Percentiles rank a stretch among this genome's conserved stretches.
These are phyloP conservation scores for Fusarium penzigii DNA, from an alignment of 2,329 filamentous ascomycete species.

Conservation along the genomic window DNA sequence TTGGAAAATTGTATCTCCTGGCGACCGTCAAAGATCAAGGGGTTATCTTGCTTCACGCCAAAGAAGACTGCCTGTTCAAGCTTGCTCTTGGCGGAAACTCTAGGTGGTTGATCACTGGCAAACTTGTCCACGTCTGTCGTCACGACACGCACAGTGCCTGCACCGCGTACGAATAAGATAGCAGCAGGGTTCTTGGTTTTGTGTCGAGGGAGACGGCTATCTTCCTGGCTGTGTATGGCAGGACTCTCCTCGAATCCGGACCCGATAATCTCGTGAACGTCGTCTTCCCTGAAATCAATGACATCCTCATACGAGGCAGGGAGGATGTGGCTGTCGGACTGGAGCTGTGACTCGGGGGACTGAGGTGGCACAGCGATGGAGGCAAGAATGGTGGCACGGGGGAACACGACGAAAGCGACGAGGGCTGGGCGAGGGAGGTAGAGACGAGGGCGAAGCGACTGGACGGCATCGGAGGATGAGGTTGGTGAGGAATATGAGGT, in stretches of 20 bases:
- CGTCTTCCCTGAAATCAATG: conserved; percentile 72
- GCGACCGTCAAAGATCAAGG: conserved; percentile 78
- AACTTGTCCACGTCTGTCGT: conserved; percentile 62
- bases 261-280: conserved; percentile 63
- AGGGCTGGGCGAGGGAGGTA: conserved; percentile 78
- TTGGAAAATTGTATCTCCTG: conserved; percentile 66
- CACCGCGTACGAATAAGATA: conserved; percentile 64
- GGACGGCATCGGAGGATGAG: conserved; percentile 37
- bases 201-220: conserved; percentile 50
- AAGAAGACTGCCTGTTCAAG: conserved; percentile 95
- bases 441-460: conserved; percentile 59
- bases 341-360: conserved; percentile 74
- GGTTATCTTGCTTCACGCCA: conserved; percentile 76
- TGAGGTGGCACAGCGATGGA: conserved; percentile 70
- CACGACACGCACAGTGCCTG: conserved; percentile 61
- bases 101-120: conserved; percentile 56
- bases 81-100: conserved; percentile 81
- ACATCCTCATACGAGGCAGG: conserved; percentile 80
- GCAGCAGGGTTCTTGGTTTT: conserved; percentile 63
- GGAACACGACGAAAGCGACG: conserved; percentile 80
- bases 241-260: conserved; percentile 64
- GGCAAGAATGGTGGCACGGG: conserved; percentile 73
- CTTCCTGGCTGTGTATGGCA: conserved; percentile 40
- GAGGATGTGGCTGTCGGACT: conserved; percentile 63
- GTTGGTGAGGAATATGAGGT: conserved; percentile 61